phyloP scores from a whole-genome alignment of 2,329 filamentous ascomycete species.

The Fusarium robinianum region DNA sequence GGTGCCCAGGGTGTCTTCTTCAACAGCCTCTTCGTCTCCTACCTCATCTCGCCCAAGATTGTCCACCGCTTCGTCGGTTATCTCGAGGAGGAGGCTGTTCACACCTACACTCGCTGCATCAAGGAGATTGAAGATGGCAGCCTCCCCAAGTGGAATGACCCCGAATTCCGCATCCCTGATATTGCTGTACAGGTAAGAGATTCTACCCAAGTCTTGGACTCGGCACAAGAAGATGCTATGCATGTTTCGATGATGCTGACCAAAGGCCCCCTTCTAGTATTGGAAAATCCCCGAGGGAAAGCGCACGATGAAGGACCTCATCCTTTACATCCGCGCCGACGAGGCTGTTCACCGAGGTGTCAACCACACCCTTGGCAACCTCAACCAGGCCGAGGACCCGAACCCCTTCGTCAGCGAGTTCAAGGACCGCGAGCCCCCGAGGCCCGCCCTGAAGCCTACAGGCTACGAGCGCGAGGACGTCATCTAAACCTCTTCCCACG shows the following conservation, averaged over 20 bases:
- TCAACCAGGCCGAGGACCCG: constrained; percentile 82
- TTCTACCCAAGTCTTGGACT: not conserved
- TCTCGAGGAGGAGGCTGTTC: constrained; percentile 93
- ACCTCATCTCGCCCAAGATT: constrained; percentile 83
- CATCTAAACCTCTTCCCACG: constrained; percentile 49
- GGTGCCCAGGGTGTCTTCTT: constrained; percentile 96
- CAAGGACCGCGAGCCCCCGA: constrained; percentile 70
- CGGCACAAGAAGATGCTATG: too few species aligned
- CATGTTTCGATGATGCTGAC: constrained; percentile 10
- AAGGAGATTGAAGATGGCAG: constrained; percentile 84
- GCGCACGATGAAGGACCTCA: constrained; percentile 80
- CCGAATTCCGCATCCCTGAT: constrained; percentile 76
- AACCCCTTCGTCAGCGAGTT: constrained; percentile 91
- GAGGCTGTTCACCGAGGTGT: constrained; percentile 91
- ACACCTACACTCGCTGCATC: constrained; percentile 91
- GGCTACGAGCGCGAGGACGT: constrained; percentile 88
- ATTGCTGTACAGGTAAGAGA: constrained; percentile 70
- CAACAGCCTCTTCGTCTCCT: constrained; percentile 88
- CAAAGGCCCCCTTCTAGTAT: constrained; percentile 57
- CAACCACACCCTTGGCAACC: constrained; percentile 91
- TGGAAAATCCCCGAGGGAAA: constrained; percentile 91
- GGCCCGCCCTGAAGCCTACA: constrained; percentile 63
- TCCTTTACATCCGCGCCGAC: constrained; percentile 87
- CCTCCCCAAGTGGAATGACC: constrained; percentile 76
- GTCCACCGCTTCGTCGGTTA: constrained; percentile 97